Evolutionary conservation across 1,284 basidiomycete genomes (phyloP), one percentile per base, ranked within the genome.

Genomic region (Thelephora terrestris): DNA sequence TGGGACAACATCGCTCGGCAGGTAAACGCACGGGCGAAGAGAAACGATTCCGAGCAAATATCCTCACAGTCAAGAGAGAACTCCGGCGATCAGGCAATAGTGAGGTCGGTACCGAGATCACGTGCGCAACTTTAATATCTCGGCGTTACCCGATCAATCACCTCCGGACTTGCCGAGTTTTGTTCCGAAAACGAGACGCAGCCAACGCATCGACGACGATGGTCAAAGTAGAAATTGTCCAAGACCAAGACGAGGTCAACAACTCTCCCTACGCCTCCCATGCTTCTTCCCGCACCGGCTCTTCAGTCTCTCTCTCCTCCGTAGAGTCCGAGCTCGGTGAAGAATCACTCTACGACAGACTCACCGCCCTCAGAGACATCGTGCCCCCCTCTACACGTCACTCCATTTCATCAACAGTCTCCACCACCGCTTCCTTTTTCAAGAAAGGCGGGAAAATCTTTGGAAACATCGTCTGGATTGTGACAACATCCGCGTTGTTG

Each of bases 281-380:
- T 40, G 70, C 78, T 7, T 79, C 81, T 1, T 85, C 83, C 4
- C 74, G 77, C 57, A 76, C 80, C 0, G 75, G 72, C 48, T 87
- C 85, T 14, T 73, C 80, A 18, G 75, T 73, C 51, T 89, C 85
- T 17, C 73, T 90, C 53, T 80, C 80, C n/a, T 88, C 85, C 51
- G 66, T 85, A 50, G 76, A 78, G 38, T 85, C 84, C 7, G 81
- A 85, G 35, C 60, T 68, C 42, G 69, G 64, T 46, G 78, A 85
- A 57, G 95, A 99, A 70, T 79, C 92, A n/a, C 57, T 97, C 57
- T 75, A 81, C 59, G 91, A 98, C 69, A 89, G 95, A 52, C 59
- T 99, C 60, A 75, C 79, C 50, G 95, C 95, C 20, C 82, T 99
- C 61, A 85, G 87, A 57, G 95, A 99, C 74, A 97, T 99, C 61